Evolutionary conservation across 2,329 filamentous ascomycete genomes (phyloP).

Genomic region (Fusarium nelsonii): DNA sequence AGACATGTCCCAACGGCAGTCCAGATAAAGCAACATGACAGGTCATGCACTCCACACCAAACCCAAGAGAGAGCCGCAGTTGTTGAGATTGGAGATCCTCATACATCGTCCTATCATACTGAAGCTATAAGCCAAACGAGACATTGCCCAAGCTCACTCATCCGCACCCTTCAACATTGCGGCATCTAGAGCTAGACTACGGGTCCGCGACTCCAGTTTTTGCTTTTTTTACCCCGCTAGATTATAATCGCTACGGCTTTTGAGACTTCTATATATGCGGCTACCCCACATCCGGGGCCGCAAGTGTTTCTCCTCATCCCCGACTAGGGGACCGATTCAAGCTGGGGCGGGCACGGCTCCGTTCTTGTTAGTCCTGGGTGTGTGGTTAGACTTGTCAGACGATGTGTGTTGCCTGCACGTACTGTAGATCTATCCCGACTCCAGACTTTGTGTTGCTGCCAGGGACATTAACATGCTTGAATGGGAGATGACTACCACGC

Average conservation of each 20-base stretch:
- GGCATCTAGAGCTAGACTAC: constrained; percentile 16
- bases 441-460: constrained; percentile 27
- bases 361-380: constrained; percentile 16
- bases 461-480: constrained; percentile 13
- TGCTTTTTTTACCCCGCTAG: constrained; percentile 39
- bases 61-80: constrained; percentile 38
- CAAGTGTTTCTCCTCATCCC: constrained; percentile 38
- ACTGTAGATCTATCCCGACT: constrained; percentile 32
- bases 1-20: constrained; percentile 8
- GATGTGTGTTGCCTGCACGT: constrained; percentile 16
- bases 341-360: constrained; percentile 31
- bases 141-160: constrained; percentile 12
- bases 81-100: constrained; percentile 37
- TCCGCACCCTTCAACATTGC: constrained; percentile 11
- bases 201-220: constrained; percentile 36
- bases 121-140: constrained; percentile 6
- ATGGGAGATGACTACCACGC: constrained; percentile 11
- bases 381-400: constrained; percentile 26
- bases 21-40: constrained; percentile 23
- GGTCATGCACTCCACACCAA: constrained; percentile 28
- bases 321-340: constrained; percentile 28
- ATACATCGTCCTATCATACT: not conserved
- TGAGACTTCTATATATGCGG: constrained; percentile 10
- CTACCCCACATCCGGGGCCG: constrained; percentile 43
- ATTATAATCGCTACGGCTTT: constrained; percentile 12